Conservation (phyloP, 2,329 filamentous ascomycete species). For the Aspergillus japonicus region DNA sequence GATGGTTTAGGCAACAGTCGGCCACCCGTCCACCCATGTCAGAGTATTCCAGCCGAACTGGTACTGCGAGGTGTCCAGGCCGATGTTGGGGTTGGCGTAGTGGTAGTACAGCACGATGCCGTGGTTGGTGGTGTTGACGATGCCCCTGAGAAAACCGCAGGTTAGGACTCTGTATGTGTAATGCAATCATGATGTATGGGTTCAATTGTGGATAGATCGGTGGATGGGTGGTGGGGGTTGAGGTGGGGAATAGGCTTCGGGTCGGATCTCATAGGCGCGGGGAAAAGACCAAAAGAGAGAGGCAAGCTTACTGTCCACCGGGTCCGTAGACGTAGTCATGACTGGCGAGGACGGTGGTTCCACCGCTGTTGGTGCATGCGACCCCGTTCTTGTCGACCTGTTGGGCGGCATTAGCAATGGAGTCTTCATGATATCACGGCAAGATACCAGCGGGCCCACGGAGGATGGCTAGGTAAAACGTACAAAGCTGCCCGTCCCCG, state of each 20-base stretch:
- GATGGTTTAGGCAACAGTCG: slow-evolving; percentile 24
- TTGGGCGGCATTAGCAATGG: slow-evolving; percentile 3
- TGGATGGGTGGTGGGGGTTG: neutral
- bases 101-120: slow-evolving; percentile 64
- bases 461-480: slow-evolving; percentile 11
- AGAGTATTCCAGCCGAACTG: slow-evolving; percentile 52
- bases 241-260: neutral
- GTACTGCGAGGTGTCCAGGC: slow-evolving; percentile 47
- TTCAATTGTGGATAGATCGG: no score
- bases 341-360: slow-evolving; percentile 59
- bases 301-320: slow-evolving; percentile 59
- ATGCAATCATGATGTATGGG: neutral
- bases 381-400: slow-evolving; percentile 54
- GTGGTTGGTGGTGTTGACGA: slow-evolving; percentile 32
- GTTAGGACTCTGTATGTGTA: no score
- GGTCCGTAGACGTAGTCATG: slow-evolving; percentile 64
- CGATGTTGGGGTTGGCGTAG: slow-evolving; percentile 55
- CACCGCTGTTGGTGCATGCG: slow-evolving; percentile 57
- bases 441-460: no score
- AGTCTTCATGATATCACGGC: no score
- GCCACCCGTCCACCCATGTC: slow-evolving; percentile 47
- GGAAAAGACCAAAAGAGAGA: neutral
- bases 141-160: no score
- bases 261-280: neutral
- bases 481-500: slow-evolving; percentile 56